phyloP scores from a whole-genome alignment of 2,329 filamentous ascomycete genomes.

The Ophiosphaerella narmari region DNA sequence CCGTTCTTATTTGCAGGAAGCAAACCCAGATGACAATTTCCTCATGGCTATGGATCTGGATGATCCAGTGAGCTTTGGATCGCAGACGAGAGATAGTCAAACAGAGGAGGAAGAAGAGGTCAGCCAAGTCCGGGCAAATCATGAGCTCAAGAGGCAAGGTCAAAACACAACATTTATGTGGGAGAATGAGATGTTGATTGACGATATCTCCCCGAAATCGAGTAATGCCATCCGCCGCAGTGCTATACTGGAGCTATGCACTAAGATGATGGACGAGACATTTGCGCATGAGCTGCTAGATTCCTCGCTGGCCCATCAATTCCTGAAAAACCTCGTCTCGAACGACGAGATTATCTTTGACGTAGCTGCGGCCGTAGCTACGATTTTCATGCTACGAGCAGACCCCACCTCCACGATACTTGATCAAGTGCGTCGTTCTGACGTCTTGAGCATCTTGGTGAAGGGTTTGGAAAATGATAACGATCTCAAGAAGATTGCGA shows the following conservation, averaged over 20 bases:
- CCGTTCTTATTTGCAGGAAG: conserved; percentile 63
- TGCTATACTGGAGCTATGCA: conserved; percentile 60
- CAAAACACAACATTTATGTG: conserved; percentile 61
- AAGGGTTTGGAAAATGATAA: conserved; percentile 57
- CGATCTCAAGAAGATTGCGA: conserved; percentile 65
- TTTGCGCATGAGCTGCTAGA: conserved; percentile 75
- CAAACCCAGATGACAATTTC: conserved; percentile 48
- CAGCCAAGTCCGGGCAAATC: conserved; percentile 60
- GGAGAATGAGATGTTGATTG: conserved; percentile 61
- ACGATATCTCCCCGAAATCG: conserved; percentile 59
- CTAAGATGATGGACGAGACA: conserved; percentile 60
- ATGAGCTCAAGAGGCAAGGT: conserved; percentile 65
- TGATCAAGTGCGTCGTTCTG: conserved; percentile 60
- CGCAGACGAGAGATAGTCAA: conserved; percentile 19
- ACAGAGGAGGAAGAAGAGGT: conserved; percentile 52
- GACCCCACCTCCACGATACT: conserved; percentile 65
- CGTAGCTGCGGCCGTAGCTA: conserved; percentile 66
- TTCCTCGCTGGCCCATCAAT: conserved; percentile 69
- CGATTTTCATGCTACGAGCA: conserved; percentile 65
- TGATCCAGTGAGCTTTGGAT: conserved; percentile 24
- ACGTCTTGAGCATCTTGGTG: conserved; percentile 60
- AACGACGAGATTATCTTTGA: conserved; percentile 54
- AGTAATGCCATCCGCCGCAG: conserved; percentile 53
- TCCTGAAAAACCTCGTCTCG: conserved; percentile 65
- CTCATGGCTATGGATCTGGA: conserved; percentile 43